Evolutionary conservation across 78 protist species (phyloP).

Genomic region (Goniomonas avonlea): DNA sequence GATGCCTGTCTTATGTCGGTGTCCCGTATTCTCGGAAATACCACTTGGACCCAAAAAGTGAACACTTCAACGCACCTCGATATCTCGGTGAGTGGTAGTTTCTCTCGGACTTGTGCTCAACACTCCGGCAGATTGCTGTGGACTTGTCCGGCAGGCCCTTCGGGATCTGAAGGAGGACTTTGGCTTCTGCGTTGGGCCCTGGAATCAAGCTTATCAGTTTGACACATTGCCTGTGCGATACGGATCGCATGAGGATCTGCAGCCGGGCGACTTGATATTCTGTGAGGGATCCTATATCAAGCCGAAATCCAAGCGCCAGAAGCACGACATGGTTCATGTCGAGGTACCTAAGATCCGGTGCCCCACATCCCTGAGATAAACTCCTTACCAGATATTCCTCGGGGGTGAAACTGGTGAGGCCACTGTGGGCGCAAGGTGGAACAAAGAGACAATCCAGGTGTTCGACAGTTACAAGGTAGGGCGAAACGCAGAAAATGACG

Average conservation of each 20-base stretch:
- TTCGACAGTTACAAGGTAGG: slow-evolving; percentile 6
- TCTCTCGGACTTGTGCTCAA: too few species aligned
- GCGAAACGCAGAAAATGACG: too few species aligned
- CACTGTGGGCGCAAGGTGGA: slow-evolving; percentile 1
- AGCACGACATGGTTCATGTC: slow-evolving; percentile 8
- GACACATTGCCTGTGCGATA: slow-evolving; percentile 10
- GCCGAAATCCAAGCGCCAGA: background rate
- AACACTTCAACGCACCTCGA: background rate
- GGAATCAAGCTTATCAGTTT: slow-evolving; percentile 19
- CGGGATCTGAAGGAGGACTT: slow-evolving; percentile 8
- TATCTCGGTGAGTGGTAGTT: too few species aligned
- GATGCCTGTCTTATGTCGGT: background rate
- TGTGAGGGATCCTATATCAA: background rate
- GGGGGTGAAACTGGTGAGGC: slow-evolving; percentile 5
- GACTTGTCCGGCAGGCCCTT: slow-evolving; percentile 20
- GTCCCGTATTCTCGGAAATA: background rate
- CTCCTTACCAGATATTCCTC: background rate
- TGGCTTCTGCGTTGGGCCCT: background rate
- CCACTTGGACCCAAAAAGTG: background rate
- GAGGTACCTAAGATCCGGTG: too few species aligned
- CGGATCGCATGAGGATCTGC: background rate
- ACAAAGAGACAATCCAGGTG: background rate
- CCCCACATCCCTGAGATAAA: background rate
- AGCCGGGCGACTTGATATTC: slow-evolving; percentile 5
- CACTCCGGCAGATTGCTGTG: too few species aligned